phyloP scores from a whole-genome alignment of 2,329 filamentous ascomycete species.

The Leptographium radiaticola region DNA sequence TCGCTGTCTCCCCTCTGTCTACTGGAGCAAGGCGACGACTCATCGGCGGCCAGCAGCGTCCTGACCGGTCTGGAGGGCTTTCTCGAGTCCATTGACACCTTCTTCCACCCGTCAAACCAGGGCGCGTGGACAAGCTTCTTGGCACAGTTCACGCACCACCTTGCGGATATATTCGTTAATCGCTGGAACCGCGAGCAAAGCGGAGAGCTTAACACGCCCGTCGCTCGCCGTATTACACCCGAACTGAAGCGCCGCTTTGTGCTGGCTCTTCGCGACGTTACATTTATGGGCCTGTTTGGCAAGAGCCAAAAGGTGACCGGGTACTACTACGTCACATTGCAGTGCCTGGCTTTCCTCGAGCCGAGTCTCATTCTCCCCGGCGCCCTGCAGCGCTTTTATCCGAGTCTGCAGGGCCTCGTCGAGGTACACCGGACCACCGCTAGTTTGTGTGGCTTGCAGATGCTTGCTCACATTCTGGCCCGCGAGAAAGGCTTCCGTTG shows the following conservation, averaged over 20 bases:
- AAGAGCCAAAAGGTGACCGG: conserved; percentile 88
- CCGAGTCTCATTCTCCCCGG: conserved; percentile 86
- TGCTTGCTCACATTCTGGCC: conserved; percentile 82
- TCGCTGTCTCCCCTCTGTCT: conserved; percentile 78
- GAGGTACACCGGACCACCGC: conserved; percentile 95
- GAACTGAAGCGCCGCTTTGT: conserved; percentile 85
- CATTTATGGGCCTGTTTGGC: conserved; percentile 96
- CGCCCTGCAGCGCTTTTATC: conserved; percentile 89
- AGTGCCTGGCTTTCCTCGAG: conserved; percentile 81
- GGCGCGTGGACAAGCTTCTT: conserved; percentile 83
- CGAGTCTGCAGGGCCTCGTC: conserved; percentile 88
- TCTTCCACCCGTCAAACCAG: conserved; percentile 96
- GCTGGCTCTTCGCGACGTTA: conserved; percentile 74
- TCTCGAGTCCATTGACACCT: conserved; percentile 91
- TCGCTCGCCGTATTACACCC: conserved; percentile 64
- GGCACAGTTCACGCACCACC: conserved; percentile 79
- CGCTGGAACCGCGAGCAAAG: conserved; percentile 93
- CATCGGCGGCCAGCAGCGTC: conserved; percentile 50
- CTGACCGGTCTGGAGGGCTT: conserved; percentile 78
- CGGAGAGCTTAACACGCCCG: conserved; percentile 77
- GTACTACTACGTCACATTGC: conserved; percentile 81
- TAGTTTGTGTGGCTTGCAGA: conserved; percentile 80
- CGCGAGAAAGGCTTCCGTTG: conserved; percentile 93
- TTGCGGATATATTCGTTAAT: conserved; percentile 93
- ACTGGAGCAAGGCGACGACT: conserved; percentile 28